Evolutionary conservation across 495 filamentous ascomycete genomes (phyloP).

Genomic region (Xylaria scruposa): DNA sequence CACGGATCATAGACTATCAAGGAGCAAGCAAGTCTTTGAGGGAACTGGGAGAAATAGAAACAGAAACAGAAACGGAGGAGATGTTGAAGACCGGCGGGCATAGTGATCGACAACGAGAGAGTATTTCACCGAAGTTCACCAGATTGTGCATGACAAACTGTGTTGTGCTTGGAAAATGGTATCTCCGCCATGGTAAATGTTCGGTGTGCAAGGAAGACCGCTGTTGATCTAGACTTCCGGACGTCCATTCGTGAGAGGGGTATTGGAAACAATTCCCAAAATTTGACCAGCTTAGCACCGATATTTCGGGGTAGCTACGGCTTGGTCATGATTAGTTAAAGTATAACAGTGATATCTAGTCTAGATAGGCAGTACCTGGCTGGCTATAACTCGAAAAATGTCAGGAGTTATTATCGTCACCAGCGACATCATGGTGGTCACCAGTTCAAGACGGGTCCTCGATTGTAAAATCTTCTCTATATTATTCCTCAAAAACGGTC

Average conservation of each 20-base stretch:
- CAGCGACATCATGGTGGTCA: not conserved
- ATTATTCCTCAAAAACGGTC: not conserved
- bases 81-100: not conserved
- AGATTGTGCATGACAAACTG: not conserved
- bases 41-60: not conserved
- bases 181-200: not conserved
- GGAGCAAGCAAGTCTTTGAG: not conserved
- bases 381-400: not conserved
- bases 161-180: not conserved
- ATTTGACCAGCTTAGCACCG: conserved; percentile 1
- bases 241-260: not conserved
- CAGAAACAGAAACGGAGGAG: no score
- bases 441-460: not conserved
- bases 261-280: not conserved
- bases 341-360: not conserved
- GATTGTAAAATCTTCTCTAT: not conserved
- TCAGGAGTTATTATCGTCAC: not conserved
- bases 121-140: not conserved
- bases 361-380: not conserved
- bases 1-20: not conserved
- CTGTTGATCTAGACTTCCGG: not conserved
- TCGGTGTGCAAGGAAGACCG: conserved; percentile 2
- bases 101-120: not conserved
- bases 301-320: not conserved
- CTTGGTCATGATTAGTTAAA: not conserved